A percentile compares a stretch with the other conserved stretches of the same genome.
Conservation (phyloP, 164 flowering plant genomes). For the Euptelea pleiosperma region DNA sequence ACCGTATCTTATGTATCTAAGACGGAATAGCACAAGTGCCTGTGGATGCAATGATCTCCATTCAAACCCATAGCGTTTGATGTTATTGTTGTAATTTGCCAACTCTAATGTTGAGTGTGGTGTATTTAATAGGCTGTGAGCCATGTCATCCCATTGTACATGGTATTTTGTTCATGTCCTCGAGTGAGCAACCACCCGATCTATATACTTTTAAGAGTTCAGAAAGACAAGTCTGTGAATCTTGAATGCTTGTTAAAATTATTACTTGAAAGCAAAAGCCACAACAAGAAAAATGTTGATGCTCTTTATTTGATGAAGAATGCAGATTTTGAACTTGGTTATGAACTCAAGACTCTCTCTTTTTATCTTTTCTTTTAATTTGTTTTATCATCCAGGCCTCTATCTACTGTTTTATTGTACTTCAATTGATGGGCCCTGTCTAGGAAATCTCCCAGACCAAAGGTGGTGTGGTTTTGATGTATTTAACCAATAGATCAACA, state of each 20-base stretch:
- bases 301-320: conserved; percentile 1
- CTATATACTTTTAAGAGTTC: neutral
- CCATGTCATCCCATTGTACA: conserved; percentile 1
- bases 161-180: conserved; percentile 1
- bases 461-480: too few species aligned
- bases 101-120: conserved; percentile 8
- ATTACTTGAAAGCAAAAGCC: neutral
- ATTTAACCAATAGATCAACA: too few species aligned
- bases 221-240: neutral
- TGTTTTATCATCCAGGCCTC: too few species aligned
- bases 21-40: neutral
- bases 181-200: conserved; percentile 1
- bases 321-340: neutral
- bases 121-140: conserved; percentile 12
- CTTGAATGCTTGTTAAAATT: conserved; percentile 5
- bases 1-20: neutral
- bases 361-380: too few species aligned
- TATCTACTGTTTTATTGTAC: too few species aligned
- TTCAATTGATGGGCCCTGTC: too few species aligned
- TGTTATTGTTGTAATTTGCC: conserved; percentile 1
- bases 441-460: too few species aligned
- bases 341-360: too few species aligned
- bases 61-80: neutral
- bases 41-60: conserved; percentile 5
- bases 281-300: neutral